phyloP scores from a whole-genome alignment of 371 early-diverging fungal species.

The Haplosporangium sp. region DNA sequence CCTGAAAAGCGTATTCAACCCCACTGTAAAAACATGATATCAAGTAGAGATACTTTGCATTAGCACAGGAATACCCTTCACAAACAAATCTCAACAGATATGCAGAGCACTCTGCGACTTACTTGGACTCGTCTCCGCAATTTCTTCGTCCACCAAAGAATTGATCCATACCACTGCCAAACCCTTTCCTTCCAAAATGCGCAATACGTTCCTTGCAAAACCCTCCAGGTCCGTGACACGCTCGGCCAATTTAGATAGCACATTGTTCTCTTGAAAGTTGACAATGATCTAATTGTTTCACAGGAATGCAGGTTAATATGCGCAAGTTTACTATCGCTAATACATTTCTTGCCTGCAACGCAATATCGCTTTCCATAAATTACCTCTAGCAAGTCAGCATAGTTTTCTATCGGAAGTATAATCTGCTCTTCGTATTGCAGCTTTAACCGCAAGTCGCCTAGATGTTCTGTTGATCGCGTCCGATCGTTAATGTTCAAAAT shows the following conservation, averaged over 20 bases:
- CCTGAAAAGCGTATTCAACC: slow-evolving; percentile 48
- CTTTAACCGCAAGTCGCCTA: slow-evolving; percentile 69
- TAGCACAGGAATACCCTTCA: not conserved
- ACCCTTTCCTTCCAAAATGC: slow-evolving; percentile 64
- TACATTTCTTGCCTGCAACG: too few species aligned
- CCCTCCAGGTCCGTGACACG: slow-evolving; percentile 64
- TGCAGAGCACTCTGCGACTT: slow-evolving; percentile 4
- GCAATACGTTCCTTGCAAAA: slow-evolving; percentile 64
- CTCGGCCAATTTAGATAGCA: slow-evolving; percentile 61
- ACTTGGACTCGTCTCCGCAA: slow-evolving; percentile 61
- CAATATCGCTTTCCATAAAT: not conserved
- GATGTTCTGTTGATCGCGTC: slow-evolving; percentile 39
- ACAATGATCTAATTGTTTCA: slow-evolving; percentile 51
- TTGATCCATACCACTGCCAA: slow-evolving; percentile 66
- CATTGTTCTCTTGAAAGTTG: slow-evolving; percentile 59
- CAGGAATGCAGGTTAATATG: not conserved
- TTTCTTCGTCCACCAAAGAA: slow-evolving; percentile 69
- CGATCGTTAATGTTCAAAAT: slow-evolving; percentile 52
- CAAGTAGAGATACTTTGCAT: slow-evolving; percentile 2
- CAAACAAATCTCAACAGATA: not conserved
- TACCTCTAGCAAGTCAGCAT: slow-evolving; percentile 54
- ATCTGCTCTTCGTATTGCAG: slow-evolving; percentile 68
- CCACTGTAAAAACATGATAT: slow-evolving; percentile 7
- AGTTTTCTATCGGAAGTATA: slow-evolving; percentile 59
- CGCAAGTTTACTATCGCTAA: too few species aligned